Evolutionary conservation across 1,284 basidiomycete genomes (phyloP).

Genomic region (Coniferiporia weirii): DNA sequence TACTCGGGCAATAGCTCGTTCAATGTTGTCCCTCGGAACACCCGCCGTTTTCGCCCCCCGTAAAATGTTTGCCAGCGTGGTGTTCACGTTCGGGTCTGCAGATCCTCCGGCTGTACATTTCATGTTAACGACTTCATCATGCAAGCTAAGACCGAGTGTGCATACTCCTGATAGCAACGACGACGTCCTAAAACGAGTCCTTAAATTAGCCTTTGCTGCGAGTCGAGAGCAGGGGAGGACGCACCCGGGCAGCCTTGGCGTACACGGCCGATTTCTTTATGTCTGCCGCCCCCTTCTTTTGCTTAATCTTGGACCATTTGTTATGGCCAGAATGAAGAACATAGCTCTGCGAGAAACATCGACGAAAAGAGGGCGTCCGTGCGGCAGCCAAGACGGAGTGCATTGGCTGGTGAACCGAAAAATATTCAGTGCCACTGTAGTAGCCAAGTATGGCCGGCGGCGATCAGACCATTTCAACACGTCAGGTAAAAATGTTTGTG

Average conservation of each 20-base stretch:
- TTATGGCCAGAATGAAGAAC: constrained; percentile 53
- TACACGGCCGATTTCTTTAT: constrained; percentile 58
- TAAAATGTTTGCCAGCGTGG: constrained; percentile 54
- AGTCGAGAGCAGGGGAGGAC: constrained; percentile 22
- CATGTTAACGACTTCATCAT: background rate
- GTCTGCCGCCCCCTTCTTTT: constrained; percentile 73
- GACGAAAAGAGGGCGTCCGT: constrained; percentile 2
- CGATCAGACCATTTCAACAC: too few relatives aligned
- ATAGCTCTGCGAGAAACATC: constrained; percentile 34
- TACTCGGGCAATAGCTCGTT: constrained; percentile 65
- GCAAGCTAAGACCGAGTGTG: constrained; percentile 16
- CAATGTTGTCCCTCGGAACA: constrained; percentile 76
- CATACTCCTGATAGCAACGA: constrained; percentile 61
- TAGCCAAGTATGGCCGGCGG: too few relatives aligned
- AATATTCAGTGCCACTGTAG: too few relatives aligned
- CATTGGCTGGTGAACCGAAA: background rate
- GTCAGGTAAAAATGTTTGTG: too few relatives aligned
- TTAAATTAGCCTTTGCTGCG: background rate
- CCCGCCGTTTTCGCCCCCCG: constrained; percentile 59
- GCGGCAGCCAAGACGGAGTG: background rate
- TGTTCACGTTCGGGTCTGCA: constrained; percentile 59
- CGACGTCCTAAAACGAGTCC: constrained; percentile 56
- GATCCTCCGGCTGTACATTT: constrained; percentile 54
- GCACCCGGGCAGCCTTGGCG: constrained; percentile 53
- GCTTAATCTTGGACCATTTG: constrained; percentile 89